Percentiles rank a stretch among this genome's conserved stretches.
phyloP scores from a whole-genome alignment of 257 asterid genomes.

The Ophiorrhiza pumila region DNA sequence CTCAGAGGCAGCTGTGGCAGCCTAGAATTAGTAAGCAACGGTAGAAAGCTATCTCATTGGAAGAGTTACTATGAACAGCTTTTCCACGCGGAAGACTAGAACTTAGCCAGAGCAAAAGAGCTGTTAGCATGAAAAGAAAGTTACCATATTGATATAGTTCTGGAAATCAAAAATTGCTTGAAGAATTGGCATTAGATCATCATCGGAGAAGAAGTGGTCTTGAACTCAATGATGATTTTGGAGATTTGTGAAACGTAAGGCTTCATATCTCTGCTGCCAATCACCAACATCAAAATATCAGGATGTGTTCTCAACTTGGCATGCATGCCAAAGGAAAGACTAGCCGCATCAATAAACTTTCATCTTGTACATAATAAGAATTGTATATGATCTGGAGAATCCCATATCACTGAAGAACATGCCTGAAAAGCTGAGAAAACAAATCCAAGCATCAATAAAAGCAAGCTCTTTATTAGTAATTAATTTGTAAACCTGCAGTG shows the following conservation, averaged over 20 bases:
- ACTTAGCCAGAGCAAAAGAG: constrained; percentile 20
- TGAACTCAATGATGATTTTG: background rate
- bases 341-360: background rate
- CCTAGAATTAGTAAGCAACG: constrained; percentile 56
- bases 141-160: constrained; percentile 8
- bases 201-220: background rate
- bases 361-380: background rate
- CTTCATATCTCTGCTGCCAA: background rate
- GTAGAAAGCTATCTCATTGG: constrained; percentile 79
- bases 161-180: constrained; percentile 29
- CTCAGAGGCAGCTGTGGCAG: constrained; percentile 88
- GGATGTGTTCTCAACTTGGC: background rate
- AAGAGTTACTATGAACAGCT: constrained; percentile 79
- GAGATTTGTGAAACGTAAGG: background rate
- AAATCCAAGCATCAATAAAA: background rate
- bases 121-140: constrained; percentile 28
- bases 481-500: no score
- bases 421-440: background rate
- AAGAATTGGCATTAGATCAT: background rate
- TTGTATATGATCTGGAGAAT: background rate
- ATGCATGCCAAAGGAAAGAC: background rate
- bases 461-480: no score
- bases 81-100: constrained; percentile 60
- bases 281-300: background rate
- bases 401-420: background rate